Conservation (phyloP, 2,329 filamentous ascomycete species). For the Pseudocercospora crystallina region DNA sequence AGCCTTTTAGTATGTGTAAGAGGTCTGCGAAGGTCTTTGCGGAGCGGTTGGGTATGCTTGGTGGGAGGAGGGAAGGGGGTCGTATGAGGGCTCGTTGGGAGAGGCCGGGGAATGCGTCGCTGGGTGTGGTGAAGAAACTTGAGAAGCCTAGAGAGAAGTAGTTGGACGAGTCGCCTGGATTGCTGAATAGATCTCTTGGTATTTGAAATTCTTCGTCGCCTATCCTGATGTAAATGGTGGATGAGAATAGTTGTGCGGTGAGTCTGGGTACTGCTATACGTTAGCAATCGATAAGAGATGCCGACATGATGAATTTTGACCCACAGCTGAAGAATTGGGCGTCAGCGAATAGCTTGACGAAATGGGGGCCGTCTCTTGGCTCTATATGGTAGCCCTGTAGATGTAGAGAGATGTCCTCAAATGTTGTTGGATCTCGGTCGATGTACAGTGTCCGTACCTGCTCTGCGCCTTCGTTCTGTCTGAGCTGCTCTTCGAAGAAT, state of each 20-base stretch:
- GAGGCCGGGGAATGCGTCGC: constrained; percentile 82
- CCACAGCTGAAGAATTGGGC: constrained; percentile 80
- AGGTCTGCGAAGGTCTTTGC: constrained; percentile 84
- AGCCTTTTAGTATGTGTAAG: constrained; percentile 77
- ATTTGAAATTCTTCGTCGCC: constrained; percentile 86
- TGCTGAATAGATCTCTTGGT: constrained; percentile 79
- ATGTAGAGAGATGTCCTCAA: constrained; percentile 84
- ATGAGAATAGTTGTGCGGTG: constrained; percentile 86
- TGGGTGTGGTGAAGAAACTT: constrained; percentile 78
- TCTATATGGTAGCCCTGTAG: constrained; percentile 87
- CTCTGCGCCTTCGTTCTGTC: constrained; percentile 58
- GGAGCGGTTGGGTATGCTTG: constrained; percentile 74
- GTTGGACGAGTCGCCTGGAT: constrained; percentile 87
- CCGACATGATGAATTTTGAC: background rate
- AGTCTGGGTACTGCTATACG: constrained; percentile 64
- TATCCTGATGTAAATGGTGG: constrained; percentile 88
- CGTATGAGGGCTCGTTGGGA: constrained; percentile 76
- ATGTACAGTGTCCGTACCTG: constrained; percentile 83
- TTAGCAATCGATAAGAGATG: background rate
- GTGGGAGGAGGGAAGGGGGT: constrained; percentile 81
- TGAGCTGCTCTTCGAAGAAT: constrained; percentile 84
- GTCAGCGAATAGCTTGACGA: constrained; percentile 89
- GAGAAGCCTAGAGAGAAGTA: constrained; percentile 92
- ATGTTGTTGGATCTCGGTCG: constrained; percentile 86
- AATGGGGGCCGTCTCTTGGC: constrained; percentile 79